A percentile compares a stretch with the other conserved stretches of the same genome.
Conservation (phyloP, 2,329 filamentous ascomycete genomes). For the Fusarium nodosum region DNA sequence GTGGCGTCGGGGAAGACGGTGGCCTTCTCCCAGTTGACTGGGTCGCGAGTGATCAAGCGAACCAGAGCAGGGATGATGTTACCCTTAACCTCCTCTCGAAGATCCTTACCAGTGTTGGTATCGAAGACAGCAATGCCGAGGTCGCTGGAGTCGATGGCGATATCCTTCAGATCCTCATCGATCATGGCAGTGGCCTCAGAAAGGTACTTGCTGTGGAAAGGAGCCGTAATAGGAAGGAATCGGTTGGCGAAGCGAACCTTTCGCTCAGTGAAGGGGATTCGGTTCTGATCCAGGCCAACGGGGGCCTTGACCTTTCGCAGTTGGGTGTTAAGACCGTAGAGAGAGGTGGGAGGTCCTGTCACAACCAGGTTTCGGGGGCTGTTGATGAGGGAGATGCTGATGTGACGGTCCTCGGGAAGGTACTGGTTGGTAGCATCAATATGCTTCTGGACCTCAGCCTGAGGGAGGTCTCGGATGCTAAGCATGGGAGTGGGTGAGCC, state of each 20-base stretch:
- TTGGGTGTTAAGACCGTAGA: conserved; percentile 95
- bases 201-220: conserved; percentile 98
- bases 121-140: conserved; percentile 90
- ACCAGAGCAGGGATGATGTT: conserved; percentile 89
- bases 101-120: conserved; percentile 88
- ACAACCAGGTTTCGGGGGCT: conserved; percentile 97
- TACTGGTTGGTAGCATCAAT: conserved; percentile 98
- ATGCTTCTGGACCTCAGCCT: conserved; percentile 91
- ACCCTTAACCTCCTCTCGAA: conserved; percentile 76
- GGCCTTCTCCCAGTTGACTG: conserved; percentile 96
- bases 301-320: conserved; percentile 97
- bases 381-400: conserved; percentile 95
- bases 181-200: conserved; percentile 84
- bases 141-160: conserved; percentile 79
- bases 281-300: conserved; percentile 95
- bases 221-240: conserved; percentile 96
- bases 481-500: conserved; percentile 98
- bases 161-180: conserved; percentile 86
- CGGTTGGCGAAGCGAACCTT: conserved; percentile 97
- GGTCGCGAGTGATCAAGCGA: conserved; percentile 92
- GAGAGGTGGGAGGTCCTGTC: conserved; percentile 92
- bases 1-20: conserved; percentile 92
- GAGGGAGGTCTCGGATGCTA: conserved; percentile 92
- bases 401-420: conserved; percentile 90
- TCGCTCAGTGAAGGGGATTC: conserved; percentile 93